A percentile compares a stretch with the other conserved stretches of the same genome.
phyloP scores from a whole-genome alignment of 371 early-diverging fungal genomes.

The Apophysomyces variabilis region DNA sequence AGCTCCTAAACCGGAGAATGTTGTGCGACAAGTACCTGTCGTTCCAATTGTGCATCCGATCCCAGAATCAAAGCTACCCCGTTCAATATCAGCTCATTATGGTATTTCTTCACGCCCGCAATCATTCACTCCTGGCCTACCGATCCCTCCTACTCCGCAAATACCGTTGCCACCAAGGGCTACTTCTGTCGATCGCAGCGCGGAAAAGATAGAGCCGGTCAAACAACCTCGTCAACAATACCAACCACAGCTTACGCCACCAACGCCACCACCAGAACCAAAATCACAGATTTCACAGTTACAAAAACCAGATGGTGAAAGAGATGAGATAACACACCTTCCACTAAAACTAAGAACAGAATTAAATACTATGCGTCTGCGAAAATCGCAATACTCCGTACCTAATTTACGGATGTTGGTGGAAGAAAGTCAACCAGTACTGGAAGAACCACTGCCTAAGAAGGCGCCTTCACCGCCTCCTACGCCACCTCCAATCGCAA shows the following conservation, averaged over 20 bases:
- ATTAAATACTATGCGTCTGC: background rate
- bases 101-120: background rate
- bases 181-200: background rate
- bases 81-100: background rate
- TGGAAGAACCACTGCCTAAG: background rate
- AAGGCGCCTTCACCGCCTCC: background rate
- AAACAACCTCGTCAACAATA: constrained; percentile 2
- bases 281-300: background rate
- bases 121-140: background rate
- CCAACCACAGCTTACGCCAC: constrained; percentile 7
- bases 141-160: background rate
- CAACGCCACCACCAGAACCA: constrained; percentile 1
- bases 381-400: background rate
- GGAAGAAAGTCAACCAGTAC: background rate
- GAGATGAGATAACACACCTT: background rate
- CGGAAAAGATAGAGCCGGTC: background rate
- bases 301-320: background rate
- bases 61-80: background rate
- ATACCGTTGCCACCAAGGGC: background rate
- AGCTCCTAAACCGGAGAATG: background rate
- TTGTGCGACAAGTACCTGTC: background rate
- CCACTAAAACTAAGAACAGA: constrained; percentile 2
- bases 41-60: background rate
- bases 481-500: background rate
- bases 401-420: background rate